Base-by-base conservation (phyloP, 225 moss, liverwort and hornwort genomes). In the Polytrichum commune region DNA sequence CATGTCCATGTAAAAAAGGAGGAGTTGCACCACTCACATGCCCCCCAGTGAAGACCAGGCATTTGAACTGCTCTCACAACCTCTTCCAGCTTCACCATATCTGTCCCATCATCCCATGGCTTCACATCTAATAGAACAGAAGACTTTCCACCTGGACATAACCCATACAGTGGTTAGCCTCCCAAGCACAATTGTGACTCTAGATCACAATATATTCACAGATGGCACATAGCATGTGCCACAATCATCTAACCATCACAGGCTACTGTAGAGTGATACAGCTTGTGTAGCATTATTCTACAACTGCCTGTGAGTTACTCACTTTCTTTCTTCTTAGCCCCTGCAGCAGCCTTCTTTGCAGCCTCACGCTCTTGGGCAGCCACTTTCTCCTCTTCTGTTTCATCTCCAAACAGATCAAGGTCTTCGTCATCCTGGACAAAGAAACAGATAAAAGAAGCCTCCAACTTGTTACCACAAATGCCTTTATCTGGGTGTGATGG, bases 41-140 rank as follows among this genome's bases (percentile, higher is more conserved):
- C 88, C 65, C 92, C 92, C 94, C 92, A 95, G 19, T 76, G 80
- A 65, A 92, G 90, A 38, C 90, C 89, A 13, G 85, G 87, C 80
- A 89, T 73, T 66, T 90, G 5, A 0, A 92, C 76, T 62, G 82
- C 74, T 5, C 90, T 85, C 29, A 95, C 90, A 23, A 16, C 23
- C 72, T 85, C 80, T 74, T 95, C 92, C 68, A 92, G 26, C 67
- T 85, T 86, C 64, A 26, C 78, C 90, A 95, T 92, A 75, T 95
- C 87, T 4, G 90, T 92, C 68, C 90, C 88, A 2, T 95, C 90
- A 71, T 89, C 89, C 92, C 94, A 95, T 6, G 90, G 92, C 75
- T 92, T 95, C 6, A 95, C 94, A 29, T 95, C 94, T 85, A 90
- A 61, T 53, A 95, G 85, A 7, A 95, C 83, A 25, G 85, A 95